Conservation (phyloP, 495 filamentous ascomycete genomes). For the Aspergillus heteromorphus region DNA sequence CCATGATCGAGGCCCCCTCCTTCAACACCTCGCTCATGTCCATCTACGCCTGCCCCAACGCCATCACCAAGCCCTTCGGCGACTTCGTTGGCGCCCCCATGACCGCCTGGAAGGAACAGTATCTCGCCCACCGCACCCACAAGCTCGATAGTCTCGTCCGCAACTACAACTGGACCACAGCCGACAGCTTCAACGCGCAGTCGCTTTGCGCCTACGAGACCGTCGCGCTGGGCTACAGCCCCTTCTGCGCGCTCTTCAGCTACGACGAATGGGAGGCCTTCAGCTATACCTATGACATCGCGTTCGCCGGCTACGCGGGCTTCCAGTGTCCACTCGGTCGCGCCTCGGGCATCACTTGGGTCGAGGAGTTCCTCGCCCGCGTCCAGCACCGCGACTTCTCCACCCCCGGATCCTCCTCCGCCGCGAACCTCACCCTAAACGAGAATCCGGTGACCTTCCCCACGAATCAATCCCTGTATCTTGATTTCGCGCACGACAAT, state of each 20-base stretch:
- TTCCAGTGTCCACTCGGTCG: conserved; percentile 52
- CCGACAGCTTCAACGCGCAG: conserved; percentile 51
- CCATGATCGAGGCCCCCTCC: conserved; percentile 35
- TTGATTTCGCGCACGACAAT: conserved; percentile 32
- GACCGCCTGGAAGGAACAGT: conserved; percentile 33
- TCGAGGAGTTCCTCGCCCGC: conserved; percentile 55
- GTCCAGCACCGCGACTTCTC: conserved; percentile 48
- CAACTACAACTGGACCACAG: conserved; percentile 43
- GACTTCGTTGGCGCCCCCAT: conserved; percentile 5
- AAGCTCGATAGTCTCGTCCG: conserved; percentile 41
- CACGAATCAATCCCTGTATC: conserved; percentile 41
- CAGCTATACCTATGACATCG: conserved; percentile 49
- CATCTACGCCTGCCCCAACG: conserved; percentile 34
- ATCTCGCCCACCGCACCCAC: conserved; percentile 43
- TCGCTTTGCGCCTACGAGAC: conserved; percentile 53
- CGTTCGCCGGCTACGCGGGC: conserved; percentile 48
- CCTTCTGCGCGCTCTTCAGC: conserved; percentile 46
- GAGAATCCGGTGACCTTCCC: conserved; percentile 43
- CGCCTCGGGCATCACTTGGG: conserved; percentile 54
- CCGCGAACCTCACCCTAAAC: conserved; percentile 50
- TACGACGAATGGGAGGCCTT: conserved; percentile 48
- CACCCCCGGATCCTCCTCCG: conserved; percentile 27
- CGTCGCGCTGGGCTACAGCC: conserved; percentile 53
- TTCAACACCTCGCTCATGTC: conserved; percentile 20
- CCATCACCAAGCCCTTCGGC: conserved; percentile 10